Conservation (phyloP, 176 grass and related monocot species). For the Areca catechu region DNA sequence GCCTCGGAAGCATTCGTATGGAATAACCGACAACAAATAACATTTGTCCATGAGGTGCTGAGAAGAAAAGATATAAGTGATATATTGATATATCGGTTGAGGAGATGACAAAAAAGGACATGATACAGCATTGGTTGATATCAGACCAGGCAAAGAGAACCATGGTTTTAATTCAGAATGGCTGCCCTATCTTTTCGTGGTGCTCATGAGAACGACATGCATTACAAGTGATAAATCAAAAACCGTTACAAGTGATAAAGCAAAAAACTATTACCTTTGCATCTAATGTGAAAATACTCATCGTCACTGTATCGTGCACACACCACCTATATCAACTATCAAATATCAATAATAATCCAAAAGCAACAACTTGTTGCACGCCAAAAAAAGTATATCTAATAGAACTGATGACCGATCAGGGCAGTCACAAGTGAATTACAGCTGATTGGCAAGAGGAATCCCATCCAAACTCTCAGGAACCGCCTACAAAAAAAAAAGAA, state of each 20-base stretch:
- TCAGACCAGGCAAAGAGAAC: too few species aligned
- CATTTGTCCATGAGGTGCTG: too few species aligned
- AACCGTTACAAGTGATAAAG: background rate
- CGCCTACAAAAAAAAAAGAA: conserved; percentile 28
- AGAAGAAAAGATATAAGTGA: too few species aligned
- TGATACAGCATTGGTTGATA: too few species aligned
- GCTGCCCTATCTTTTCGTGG: too few species aligned
- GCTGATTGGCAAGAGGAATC: conserved; percentile 52
- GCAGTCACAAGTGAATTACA: conserved; percentile 18
- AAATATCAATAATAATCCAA: background rate
- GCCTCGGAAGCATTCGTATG: too few species aligned
- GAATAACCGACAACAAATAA: too few species aligned
- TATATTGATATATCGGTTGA: too few species aligned
- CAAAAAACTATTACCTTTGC: conserved; percentile 53
- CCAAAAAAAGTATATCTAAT: background rate
- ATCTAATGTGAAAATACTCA: conserved; percentile 82
- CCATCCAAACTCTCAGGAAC: conserved; percentile 65
- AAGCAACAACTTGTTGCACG: background rate
- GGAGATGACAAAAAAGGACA: too few species aligned
- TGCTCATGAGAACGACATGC: too few species aligned
- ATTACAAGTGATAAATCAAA: background rate
- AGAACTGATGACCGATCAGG: conserved; percentile 5
- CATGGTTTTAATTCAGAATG: too few species aligned
- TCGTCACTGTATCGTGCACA: conserved; percentile 78
- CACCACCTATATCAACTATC: conserved; percentile 41